These are phyloP conservation scores for Cymbidium sinense DNA, from an alignment of 106 monocot genomes.

Conservation along the genomic window DNA sequence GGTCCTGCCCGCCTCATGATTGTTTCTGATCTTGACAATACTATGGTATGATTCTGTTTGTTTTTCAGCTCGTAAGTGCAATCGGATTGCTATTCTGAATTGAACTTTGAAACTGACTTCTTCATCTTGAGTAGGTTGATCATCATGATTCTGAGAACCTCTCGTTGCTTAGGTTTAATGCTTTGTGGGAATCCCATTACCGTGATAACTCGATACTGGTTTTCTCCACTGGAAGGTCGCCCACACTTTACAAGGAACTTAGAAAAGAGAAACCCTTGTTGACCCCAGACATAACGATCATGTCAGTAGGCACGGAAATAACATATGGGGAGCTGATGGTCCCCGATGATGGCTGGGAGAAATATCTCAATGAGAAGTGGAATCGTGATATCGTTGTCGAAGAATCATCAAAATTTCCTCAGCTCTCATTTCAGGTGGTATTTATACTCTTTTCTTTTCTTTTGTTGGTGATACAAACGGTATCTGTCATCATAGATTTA, in stretches of 20 bases:
- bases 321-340: conserved; percentile 61
- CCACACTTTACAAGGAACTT: conserved; percentile 42
- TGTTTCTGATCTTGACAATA: conserved; percentile 87
- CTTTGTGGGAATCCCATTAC: conserved; percentile 64
- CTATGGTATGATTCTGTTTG: conserved; percentile 48
- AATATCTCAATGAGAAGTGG: conserved; percentile 47
- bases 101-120: neutral
- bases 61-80: no score
- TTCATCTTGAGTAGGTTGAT: conserved; percentile 45
- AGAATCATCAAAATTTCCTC: conserved; percentile 51
- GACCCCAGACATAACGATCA: conserved; percentile 67
- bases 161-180: conserved; percentile 66
- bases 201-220: conserved; percentile 48
- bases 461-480: no score
- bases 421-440: conserved; percentile 46
- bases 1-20: conserved; percentile 67
- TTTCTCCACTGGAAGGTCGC: conserved; percentile 73
- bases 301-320: conserved; percentile 74
- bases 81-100: no score
- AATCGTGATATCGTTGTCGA: conserved; percentile 50
- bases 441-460: neutral
- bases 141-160: conserved; percentile 56
- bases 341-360: conserved; percentile 57
- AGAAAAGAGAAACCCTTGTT: conserved; percentile 50
- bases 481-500: no score